phyloP scores from a whole-genome alignment of 1,284 basidiomycete genomes.

The Stygiomarasmius scandens region DNA sequence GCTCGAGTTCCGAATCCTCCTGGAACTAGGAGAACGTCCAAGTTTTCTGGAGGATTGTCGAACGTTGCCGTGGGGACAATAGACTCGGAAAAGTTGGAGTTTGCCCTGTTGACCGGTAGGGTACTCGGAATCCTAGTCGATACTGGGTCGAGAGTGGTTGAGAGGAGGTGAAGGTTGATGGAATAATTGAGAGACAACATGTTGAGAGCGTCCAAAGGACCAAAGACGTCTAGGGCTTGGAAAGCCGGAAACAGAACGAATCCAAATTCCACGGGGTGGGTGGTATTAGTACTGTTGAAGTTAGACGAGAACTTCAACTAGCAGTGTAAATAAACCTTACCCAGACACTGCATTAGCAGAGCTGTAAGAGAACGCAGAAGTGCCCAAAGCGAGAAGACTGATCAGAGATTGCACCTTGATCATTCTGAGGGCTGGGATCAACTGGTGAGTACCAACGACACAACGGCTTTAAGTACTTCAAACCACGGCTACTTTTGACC shows the following conservation, averaged over 20 bases:
- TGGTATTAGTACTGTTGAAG: no score
- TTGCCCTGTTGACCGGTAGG: slow-evolving; percentile 17
- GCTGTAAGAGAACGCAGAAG: no score
- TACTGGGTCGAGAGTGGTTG: slow-evolving; percentile 36
- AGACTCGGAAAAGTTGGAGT: slow-evolving; percentile 30
- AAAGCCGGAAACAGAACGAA: slow-evolving; percentile 36
- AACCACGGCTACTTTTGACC: no score
- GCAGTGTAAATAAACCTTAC: no score
- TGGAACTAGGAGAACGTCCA: slow-evolving; percentile 49
- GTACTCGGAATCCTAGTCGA: slow-evolving; percentile 32
- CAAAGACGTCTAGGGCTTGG: slow-evolving; percentile 46
- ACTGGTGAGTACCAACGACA: no score
- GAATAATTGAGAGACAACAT: slow-evolving; percentile 32
- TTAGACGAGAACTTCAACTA: no score
- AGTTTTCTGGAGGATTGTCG: slow-evolving; percentile 30
- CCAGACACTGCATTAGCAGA: no score
- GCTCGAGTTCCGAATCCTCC: slow-evolving; percentile 38
- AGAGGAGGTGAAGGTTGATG: slow-evolving; percentile 35
- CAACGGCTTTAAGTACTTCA: no score
- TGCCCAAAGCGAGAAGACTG: no score
- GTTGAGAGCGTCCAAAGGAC: slow-evolving; percentile 43
- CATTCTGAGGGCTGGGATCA: no score
- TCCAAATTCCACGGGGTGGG: slow-evolving; percentile 26
- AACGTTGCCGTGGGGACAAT: slow-evolving; percentile 46
- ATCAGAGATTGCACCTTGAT: no score